These are phyloP conservation scores for Blastobotrys raffinosifermentans DNA, from an alignment of 1,139 yeast genomes.

Conservation along the genomic window DNA sequence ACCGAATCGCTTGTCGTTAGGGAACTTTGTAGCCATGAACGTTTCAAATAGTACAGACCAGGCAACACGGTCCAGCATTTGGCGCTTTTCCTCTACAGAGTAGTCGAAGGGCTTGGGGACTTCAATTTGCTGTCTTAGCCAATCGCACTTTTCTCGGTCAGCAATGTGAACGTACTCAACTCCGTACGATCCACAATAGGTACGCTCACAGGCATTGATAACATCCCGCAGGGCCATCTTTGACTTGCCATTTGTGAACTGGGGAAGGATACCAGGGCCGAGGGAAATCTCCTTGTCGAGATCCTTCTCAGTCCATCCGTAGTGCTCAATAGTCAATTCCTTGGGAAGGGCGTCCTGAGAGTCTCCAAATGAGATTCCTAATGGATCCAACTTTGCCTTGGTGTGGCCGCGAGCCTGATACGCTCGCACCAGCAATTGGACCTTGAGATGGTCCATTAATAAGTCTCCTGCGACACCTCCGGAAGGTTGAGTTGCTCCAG, in stretches of 20 bases:
- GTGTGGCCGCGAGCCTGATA: constrained; percentile 96
- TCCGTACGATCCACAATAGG: constrained; percentile 84
- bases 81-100: constrained; percentile 82
- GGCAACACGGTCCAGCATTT: constrained; percentile 85
- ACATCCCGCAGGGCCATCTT: constrained; percentile 63
- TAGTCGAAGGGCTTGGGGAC: constrained; percentile 79
- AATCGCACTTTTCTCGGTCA: constrained; percentile 87
- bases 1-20: constrained; percentile 96
- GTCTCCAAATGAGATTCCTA: constrained; percentile 71
- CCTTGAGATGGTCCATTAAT: constrained; percentile 77
- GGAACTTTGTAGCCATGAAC: constrained; percentile 86
- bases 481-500: constrained; percentile 58
- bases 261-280: constrained; percentile 93
- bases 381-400: constrained; percentile 88
- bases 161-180: constrained; percentile 93
- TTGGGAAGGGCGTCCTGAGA: constrained; percentile 55
- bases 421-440: constrained; percentile 91
- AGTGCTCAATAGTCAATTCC: constrained; percentile 82
- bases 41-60: constrained; percentile 93
- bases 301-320: constrained; percentile 80
- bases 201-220: constrained; percentile 64
- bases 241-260: constrained; percentile 63
- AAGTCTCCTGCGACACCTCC: constrained; percentile 28
- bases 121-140: constrained; percentile 94
- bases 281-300: constrained; percentile 72